Evolutionary conservation across 2,329 filamentous ascomycete genomes (phyloP).

Genomic region (Trichoderma guizhouense): DNA sequence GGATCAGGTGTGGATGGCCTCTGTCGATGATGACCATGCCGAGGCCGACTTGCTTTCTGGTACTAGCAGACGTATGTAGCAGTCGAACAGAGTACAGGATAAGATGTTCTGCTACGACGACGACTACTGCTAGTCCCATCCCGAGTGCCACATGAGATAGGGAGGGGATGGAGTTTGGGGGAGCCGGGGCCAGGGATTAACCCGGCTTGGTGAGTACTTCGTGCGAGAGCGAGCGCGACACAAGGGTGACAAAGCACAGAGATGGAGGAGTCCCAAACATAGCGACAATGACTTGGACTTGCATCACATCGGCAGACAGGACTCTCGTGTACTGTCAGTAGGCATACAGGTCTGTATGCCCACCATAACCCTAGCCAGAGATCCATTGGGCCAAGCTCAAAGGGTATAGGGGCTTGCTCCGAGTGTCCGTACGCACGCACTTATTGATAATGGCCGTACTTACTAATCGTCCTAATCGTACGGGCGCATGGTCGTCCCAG

Average conservation of each 20-base stretch:
- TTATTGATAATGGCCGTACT: background rate
- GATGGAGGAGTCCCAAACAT: conserved; percentile 11
- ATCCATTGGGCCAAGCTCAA: conserved; percentile 11
- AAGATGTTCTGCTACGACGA: background rate
- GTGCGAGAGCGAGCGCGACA: background rate
- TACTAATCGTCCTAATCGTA: background rate
- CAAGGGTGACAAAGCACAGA: conserved; percentile 13
- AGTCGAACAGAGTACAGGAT: conserved; percentile 9
- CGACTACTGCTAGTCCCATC: conserved; percentile 1
- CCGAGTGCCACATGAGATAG: conserved; percentile 19
- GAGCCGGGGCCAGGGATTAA: conserved; percentile 4
- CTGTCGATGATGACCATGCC: conserved; percentile 11
- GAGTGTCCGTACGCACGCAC: conserved; percentile 4
- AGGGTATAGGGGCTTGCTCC: background rate
- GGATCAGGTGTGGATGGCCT: conserved; percentile 10
- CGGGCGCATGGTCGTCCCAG: background rate
- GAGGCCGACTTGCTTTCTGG: conserved; percentile 9
- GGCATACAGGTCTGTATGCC: conserved; percentile 3
- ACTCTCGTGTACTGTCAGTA: background rate
- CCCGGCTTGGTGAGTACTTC: background rate
- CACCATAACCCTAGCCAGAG: conserved; percentile 1
- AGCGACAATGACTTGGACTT: conserved; percentile 15
- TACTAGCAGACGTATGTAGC: background rate
- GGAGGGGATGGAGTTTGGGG: conserved; percentile 6
- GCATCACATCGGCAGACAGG: conserved; percentile 5